These are phyloP conservation scores for Plasmodium ovale DNA, from an alignment of 169 alveolate species.

Conservation along the genomic window DNA sequence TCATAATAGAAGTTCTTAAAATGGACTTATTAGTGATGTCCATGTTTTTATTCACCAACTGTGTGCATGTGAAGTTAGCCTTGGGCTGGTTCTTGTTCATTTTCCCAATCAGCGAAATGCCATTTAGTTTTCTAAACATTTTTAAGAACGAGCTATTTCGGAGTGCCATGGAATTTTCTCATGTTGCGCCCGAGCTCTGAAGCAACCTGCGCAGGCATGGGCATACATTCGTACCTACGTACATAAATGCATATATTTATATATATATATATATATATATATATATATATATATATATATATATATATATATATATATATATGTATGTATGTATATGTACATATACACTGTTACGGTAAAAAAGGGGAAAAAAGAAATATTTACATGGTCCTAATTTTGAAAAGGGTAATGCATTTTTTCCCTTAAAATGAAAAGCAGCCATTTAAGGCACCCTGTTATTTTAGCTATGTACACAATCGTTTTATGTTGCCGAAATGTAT, in stretches of 20 bases:
- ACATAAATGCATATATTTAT: too few relatives aligned
- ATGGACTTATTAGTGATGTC: neutral
- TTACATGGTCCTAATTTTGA: neutral
- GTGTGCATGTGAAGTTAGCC: neutral
- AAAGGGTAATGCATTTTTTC: neutral
- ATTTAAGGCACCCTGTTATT: too few relatives aligned
- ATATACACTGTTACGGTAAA: neutral
- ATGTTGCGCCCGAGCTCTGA: neutral
- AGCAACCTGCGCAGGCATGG: neutral
- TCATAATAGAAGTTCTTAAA: too few relatives aligned
- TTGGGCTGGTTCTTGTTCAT: conserved; percentile 16
- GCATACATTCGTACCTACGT: neutral
- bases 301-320: neutral
- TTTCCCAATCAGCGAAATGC: conserved; percentile 35
- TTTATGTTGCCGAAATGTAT: too few relatives aligned
- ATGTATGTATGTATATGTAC: neutral
- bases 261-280: neutral
- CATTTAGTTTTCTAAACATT: conserved; percentile 38
- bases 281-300: neutral
- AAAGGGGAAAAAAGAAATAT: neutral
- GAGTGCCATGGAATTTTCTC: neutral
- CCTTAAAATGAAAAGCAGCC: neutral
- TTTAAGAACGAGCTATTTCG: neutral
- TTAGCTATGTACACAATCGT: too few relatives aligned
- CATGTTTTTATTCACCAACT: conserved; percentile 13